These are phyloP conservation scores for Mucor lusitanicus DNA, from an alignment of 371 early-diverging fungal species.

Conservation along the genomic window DNA sequence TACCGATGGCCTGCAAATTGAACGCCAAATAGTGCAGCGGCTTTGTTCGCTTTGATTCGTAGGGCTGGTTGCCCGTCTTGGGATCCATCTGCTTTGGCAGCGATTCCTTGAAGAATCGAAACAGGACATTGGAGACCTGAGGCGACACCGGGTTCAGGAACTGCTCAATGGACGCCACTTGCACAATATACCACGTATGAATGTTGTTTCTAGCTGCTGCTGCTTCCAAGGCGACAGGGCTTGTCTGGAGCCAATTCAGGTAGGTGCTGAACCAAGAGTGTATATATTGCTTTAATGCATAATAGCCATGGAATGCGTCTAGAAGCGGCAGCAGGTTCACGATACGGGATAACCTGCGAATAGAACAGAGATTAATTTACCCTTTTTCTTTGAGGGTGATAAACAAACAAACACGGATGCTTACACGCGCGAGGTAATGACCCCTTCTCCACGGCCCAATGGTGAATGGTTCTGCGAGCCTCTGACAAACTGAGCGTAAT, in stretches of 20 bases:
- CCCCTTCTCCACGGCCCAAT: constrained; percentile 38
- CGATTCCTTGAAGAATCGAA: constrained; percentile 11
- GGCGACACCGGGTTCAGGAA: constrained; percentile 20
- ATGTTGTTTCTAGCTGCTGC: constrained; percentile 34
- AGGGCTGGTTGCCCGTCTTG: constrained; percentile 40
- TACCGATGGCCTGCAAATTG: constrained; percentile 41
- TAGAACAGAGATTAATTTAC: background rate
- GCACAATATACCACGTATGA: constrained; percentile 40
- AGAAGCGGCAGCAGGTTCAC: constrained; percentile 38
- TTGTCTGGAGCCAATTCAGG: constrained; percentile 28
- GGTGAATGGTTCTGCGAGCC: constrained; percentile 31
- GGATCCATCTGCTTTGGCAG: constrained; percentile 30
- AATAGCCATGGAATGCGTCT: constrained; percentile 16
- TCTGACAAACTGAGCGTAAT: constrained; percentile 44
- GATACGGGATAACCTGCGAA: constrained; percentile 30
- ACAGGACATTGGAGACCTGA: background rate
- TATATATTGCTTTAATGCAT: constrained; percentile 7
- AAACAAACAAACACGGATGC: background rate
- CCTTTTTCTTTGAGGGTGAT: background rate
- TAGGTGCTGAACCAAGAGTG: constrained; percentile 33
- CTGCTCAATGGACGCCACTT: constrained; percentile 27
- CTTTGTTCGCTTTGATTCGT: constrained; percentile 33
- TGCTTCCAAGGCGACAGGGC: constrained; percentile 29
- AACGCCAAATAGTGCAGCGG: constrained; percentile 48
- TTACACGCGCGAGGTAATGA: constrained; percentile 43